phyloP scores from a whole-genome alignment of 2,329 filamentous ascomycete species.

The Aspergillus jensenii region DNA sequence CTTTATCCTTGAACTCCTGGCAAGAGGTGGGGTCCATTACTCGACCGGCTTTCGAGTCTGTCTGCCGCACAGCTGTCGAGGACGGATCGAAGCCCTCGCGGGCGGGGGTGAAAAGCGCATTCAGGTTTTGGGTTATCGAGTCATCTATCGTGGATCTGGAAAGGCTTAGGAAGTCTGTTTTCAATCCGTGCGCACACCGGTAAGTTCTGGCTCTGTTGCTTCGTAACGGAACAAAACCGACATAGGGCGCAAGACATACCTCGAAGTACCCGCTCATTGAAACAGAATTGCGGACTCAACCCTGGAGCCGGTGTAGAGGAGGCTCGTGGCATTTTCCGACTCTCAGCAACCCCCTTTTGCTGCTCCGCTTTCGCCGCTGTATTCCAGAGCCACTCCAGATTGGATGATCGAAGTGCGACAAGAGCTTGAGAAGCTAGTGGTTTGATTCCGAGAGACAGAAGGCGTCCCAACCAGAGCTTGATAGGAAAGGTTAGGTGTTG shows the following conservation, averaged over 20 bases:
- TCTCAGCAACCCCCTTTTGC: constrained; percentile 21
- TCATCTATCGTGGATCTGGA: constrained; percentile 87
- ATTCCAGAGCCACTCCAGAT: constrained; percentile 45
- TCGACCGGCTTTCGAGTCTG: constrained; percentile 49
- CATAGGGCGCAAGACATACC: constrained; percentile 49
- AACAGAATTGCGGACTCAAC: constrained; percentile 75
- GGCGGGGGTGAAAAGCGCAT: constrained; percentile 78
- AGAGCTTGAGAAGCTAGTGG: neutral
- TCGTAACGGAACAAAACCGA: neutral
- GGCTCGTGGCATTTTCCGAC: constrained; percentile 40
- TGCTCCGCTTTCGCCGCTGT: constrained; percentile 21
- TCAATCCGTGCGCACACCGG: constrained; percentile 7
- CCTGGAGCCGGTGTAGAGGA: constrained; percentile 47
- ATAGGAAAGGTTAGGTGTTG: neutral
- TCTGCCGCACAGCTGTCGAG: constrained; percentile 66
- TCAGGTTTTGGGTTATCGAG: constrained; percentile 88
- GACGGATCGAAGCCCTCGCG: constrained; percentile 71
- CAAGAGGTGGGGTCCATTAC: constrained; percentile 66
- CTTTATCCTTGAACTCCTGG: constrained; percentile 68
- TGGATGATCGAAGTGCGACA: constrained; percentile 19
- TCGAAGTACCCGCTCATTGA: constrained; percentile 67
- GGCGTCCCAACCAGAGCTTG: neutral
- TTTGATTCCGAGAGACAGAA: neutral
- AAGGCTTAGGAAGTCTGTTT: constrained; percentile 80
- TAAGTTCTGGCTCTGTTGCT: constrained; percentile 4